Conservation (phyloP, 768 basidiomycete species). For the Auriscalpium orientale region DNA sequence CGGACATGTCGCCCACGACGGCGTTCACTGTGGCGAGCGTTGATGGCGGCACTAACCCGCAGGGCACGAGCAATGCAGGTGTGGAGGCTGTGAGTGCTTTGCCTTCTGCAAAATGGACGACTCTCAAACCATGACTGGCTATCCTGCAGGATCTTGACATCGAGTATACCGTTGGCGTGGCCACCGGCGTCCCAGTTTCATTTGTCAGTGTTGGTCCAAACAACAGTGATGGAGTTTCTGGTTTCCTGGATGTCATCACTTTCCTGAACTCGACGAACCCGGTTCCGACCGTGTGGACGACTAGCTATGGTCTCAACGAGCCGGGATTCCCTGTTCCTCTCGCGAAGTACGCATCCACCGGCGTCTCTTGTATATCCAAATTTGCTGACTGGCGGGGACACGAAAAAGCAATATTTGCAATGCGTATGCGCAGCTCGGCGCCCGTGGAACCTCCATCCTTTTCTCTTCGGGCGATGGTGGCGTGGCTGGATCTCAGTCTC, state of each 20-base stretch:
- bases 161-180: constrained; percentile 28
- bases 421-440: constrained; percentile 28
- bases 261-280: constrained; percentile 7
- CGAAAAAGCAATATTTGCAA: constrained; percentile 25
- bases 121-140: background rate
- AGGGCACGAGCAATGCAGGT: constrained; percentile 9
- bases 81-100: background rate
- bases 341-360: background rate
- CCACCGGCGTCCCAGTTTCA: constrained; percentile 16
- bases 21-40: constrained; percentile 12
- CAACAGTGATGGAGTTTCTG: constrained; percentile 6
- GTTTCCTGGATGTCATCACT: background rate
- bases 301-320: constrained; percentile 16
- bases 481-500: constrained; percentile 24
- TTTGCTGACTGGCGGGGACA: background rate
- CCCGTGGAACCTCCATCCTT: constrained; percentile 28
- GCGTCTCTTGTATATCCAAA: background rate
- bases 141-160: constrained; percentile 27
- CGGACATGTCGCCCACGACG: background rate
- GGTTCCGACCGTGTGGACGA: constrained; percentile 16
- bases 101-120: background rate
- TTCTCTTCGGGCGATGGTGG: constrained; percentile 33
- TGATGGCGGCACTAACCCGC: constrained; percentile 20
- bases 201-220: constrained; percentile 20
- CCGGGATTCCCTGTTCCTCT: background rate